A percentile compares a stretch with the other conserved stretches of the same genome.
Evolutionary conservation across 2,329 filamentous ascomycete genomes (phyloP).

Genomic region (Venturia nashicola): DNA sequence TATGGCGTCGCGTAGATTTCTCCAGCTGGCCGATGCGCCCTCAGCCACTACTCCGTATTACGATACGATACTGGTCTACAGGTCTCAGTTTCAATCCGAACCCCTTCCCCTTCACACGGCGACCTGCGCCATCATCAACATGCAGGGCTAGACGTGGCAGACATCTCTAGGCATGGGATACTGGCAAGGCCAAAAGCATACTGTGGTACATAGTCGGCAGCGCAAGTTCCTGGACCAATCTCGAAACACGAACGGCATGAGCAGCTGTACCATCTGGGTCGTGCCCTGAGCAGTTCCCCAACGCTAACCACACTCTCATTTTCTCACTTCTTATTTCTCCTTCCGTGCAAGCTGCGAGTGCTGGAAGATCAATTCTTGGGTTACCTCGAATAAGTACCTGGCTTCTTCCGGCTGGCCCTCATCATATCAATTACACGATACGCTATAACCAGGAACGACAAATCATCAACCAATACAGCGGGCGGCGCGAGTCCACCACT

Average conservation of each 20-base stretch:
- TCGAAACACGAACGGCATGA: background rate
- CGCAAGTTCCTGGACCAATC: background rate
- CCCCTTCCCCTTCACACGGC: background rate
- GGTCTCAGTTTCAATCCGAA: background rate
- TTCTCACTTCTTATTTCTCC: background rate
- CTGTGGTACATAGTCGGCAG: too few species aligned
- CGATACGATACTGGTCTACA: too few species aligned
- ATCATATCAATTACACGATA: background rate
- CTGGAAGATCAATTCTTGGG: background rate
- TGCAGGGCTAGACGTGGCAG: background rate
- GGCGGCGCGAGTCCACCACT: conserved; percentile 1
- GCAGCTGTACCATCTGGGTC: background rate
- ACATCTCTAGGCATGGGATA: background rate
- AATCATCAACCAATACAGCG: background rate
- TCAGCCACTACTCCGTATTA: too few species aligned
- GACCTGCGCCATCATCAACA: background rate
- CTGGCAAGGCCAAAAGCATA: background rate
- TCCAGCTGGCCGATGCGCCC: too few species aligned
- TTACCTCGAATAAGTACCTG: background rate
- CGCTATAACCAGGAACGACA: background rate
- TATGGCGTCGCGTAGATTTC: too few species aligned
- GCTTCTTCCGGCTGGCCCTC: background rate
- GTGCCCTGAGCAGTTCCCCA: background rate
- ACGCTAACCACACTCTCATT: background rate
- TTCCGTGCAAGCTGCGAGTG: background rate